phyloP scores from a whole-genome alignment of 2,329 filamentous ascomycete species.

The Westerdykella ornata region DNA sequence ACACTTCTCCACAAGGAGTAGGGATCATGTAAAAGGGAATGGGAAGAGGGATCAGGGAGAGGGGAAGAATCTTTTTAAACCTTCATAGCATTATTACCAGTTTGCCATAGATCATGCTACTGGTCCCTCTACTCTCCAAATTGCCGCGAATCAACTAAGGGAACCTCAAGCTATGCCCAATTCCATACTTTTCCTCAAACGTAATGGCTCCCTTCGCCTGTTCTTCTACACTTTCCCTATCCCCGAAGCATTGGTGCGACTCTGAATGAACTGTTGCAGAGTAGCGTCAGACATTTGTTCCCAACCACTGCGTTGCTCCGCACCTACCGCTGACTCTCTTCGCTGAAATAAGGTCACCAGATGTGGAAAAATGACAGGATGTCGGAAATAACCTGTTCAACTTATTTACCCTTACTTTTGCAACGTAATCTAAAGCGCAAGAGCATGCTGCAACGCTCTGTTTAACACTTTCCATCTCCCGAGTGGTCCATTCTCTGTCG shows the following conservation, averaged over 20 bases:
- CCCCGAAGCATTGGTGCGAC: not conserved
- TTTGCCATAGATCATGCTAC: no score
- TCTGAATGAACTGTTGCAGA: conserved; percentile 3
- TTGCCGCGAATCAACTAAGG: no score
- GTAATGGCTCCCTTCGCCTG: no score
- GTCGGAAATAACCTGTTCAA: conserved; percentile 8
- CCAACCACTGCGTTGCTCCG: conserved; percentile 4
- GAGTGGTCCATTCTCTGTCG: conserved; percentile 1
- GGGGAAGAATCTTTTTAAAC: no score
- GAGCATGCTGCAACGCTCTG: conserved; percentile 5
- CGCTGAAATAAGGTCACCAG: conserved; percentile 8
- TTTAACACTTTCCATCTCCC: conserved; percentile 8
- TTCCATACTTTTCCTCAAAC: no score
- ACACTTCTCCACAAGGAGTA: no score
- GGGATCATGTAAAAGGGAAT: no score
- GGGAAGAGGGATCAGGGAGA: no score
- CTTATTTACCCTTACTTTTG: conserved; percentile 5
- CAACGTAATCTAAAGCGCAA: conserved; percentile 5
- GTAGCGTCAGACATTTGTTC: conserved; percentile 8
- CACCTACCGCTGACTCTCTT: conserved; percentile 5
- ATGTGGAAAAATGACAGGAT: conserved; percentile 10
- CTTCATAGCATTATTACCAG: no score
- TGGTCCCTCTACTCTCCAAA: no score
- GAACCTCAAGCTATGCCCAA: no score
- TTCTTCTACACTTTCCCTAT: no score